Evolutionary conservation across 768 basidiomycete genomes (phyloP), one percentile per base, ranked within the genome.

Genomic region (Kwoniella mangroviensis): DNA sequence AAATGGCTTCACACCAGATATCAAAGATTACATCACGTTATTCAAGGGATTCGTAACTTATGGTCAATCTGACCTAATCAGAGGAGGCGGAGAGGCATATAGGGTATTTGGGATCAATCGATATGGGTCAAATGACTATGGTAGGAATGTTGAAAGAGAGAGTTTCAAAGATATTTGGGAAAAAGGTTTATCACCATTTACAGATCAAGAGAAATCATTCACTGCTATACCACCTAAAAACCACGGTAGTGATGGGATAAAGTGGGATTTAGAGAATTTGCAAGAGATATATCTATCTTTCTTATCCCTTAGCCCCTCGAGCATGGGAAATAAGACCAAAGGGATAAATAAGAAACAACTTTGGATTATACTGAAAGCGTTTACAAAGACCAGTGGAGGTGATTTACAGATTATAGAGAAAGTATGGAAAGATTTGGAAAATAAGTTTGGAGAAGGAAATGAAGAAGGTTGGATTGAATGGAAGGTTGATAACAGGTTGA

Each of bases 11-110:
- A 62, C 70, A 4, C 80, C 80, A 3, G 49, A 43, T 19, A 49
- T 77, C 2, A 65, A 69, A 5, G 82, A 81, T 60, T 81, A 77
- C 54, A 54, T 73, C 1, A 62, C 75, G 2, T 70, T 83, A 1
- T 77, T 83, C 55, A 64, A 68, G n/a, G 82, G 78, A 2, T 83
- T 83, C 60, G 75, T 79, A n/a, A 42, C 68, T 51, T 75, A 73
- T 58, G 82, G 80, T 9, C 53, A 34, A 26, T 61, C 74, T 11
- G 57, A 59, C 13, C 12, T 22, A 1, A 11, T 10, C 28, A 42
- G 42, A 56, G 34, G 24, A 64, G 58, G 34, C 5, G 64, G 57
- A 17, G 60, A 57, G 51, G 13, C 59, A 26, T 56, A 26, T 12
- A 49, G 63, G n/a, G 34, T 73, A 21, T 61, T 62, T 21, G 54